These are phyloP conservation scores for Wickerhamiella parazyma DNA, from an alignment of 805 yeast genomes.

Conservation along the genomic window DNA sequence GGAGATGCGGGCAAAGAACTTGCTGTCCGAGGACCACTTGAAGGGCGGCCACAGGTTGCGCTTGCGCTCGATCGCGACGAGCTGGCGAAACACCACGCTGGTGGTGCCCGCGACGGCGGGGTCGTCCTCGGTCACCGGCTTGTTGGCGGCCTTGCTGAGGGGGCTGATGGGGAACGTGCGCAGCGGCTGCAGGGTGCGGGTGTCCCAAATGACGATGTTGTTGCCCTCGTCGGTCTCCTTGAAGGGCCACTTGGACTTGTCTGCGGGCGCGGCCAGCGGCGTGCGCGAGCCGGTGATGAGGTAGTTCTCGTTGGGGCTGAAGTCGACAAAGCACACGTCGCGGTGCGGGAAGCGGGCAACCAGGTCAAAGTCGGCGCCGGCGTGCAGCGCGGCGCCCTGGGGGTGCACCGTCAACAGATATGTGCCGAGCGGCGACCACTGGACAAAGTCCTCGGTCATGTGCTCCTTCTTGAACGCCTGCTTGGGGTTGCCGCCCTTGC, in stretches of 20 bases:
- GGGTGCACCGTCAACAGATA: constrained; percentile 78
- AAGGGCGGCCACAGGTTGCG: constrained; percentile 88
- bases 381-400: constrained; percentile 94
- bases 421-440: constrained; percentile 89
- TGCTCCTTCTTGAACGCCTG: constrained; percentile 61
- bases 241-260: constrained; percentile 58
- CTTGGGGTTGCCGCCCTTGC: constrained; percentile 57
- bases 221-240: constrained; percentile 83
- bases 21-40: constrained; percentile 89
- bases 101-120: constrained; percentile 10
- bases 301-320: constrained; percentile 84
- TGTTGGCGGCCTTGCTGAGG: constrained; percentile 35
- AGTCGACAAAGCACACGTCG: constrained; percentile 76
- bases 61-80: constrained; percentile 32
- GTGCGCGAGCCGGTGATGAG: constrained; percentile 81
- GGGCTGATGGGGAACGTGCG: constrained; percentile 68
- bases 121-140: constrained; percentile 23
- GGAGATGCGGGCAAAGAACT: constrained; percentile 87
- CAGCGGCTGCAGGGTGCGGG: constrained; percentile 65
- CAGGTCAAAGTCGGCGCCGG: constrained; percentile 67
- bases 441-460: constrained; percentile 79
- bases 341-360: constrained; percentile 74
- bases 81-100: constrained; percentile 4
- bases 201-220: constrained; percentile 86
- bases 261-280: constrained; percentile 62